phyloP scores from a whole-genome alignment of 768 basidiomycete genomes.

The Kwoniella dendrophila region DNA sequence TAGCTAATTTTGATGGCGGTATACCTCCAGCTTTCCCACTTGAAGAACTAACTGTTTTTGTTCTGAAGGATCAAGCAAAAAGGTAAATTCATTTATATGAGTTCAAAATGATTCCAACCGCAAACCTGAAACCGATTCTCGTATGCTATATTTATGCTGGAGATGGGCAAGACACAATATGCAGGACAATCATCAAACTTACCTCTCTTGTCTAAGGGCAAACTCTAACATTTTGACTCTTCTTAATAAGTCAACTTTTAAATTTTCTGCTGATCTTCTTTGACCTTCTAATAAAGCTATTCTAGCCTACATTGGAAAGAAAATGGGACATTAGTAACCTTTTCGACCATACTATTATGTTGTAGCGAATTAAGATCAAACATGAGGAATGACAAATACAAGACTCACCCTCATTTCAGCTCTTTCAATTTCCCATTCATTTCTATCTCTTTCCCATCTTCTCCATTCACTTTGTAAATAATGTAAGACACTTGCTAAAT shows the following conservation, averaged over 20 bases:
- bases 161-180: not conserved
- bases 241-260: conserved; percentile 91
- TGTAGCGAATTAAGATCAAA: not conserved
- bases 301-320: conserved; percentile 67
- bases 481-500: conserved; percentile 90
- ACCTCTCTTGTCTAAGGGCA: conserved; percentile 95
- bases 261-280: conserved; percentile 93
- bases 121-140: too few relatives aligned
- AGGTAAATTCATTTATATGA: too few relatives aligned
- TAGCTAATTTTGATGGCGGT: conserved; percentile 35
- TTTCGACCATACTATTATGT: not conserved
- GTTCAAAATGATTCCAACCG: too few relatives aligned
- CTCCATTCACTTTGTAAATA: conserved; percentile 98
- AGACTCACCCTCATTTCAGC: conserved; percentile 92
- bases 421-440: conserved; percentile 99
- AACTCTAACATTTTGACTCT: conserved; percentile 99
- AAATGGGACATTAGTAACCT: not conserved
- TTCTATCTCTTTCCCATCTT: conserved; percentile 94
- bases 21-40: conserved; percentile 12
- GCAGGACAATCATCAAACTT: too few relatives aligned
- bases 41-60: conserved; percentile 34
- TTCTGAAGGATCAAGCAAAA: conserved; percentile 22
- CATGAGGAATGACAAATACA: conserved; percentile 31
- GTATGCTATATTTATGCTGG: too few relatives aligned
- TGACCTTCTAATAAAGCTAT: conserved; percentile 97